phyloP scores from a whole-genome alignment of 148 eudicot genomes.

The Camellia granthamiana region DNA sequence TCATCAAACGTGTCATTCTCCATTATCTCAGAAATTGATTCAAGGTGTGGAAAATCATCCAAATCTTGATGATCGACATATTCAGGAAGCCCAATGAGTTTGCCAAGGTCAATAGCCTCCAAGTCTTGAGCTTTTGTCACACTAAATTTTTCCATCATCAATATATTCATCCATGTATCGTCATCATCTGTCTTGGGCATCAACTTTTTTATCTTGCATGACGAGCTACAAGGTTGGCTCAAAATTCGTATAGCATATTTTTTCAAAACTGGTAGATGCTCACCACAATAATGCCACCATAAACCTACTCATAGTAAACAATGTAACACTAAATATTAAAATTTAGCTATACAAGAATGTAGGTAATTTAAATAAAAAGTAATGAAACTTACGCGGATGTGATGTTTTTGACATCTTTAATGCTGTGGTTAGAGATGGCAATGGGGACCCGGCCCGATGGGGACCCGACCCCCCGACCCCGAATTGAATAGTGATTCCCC shows the following conservation, averaged over 20 bases:
- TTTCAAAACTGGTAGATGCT: not conserved
- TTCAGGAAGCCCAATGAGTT: not conserved
- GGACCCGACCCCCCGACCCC: too few species aligned
- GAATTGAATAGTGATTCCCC: too few species aligned
- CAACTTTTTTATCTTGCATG: not conserved
- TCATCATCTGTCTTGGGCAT: not conserved
- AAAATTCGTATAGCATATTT: not conserved
- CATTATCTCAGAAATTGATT: too few species aligned
- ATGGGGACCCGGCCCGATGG: too few species aligned
- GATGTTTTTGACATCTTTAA: not conserved
- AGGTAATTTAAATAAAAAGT: too few species aligned
- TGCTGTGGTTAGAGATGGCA: not conserved
- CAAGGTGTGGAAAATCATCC: not conserved
- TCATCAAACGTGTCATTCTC: too few species aligned
- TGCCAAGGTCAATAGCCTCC: not conserved
- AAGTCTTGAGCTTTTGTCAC: not conserved
- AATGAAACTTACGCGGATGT: not conserved
- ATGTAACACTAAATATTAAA: too few species aligned
- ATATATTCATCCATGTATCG: too few species aligned
- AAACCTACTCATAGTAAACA: not conserved
- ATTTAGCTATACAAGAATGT: too few species aligned
- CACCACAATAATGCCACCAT: not conserved
- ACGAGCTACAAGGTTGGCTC: not conserved
- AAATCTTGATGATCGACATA: not conserved
- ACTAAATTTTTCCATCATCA: not conserved